These are phyloP conservation scores for Pichia sp. DNA, from an alignment of 1,139 yeast species.

Conservation along the genomic window DNA sequence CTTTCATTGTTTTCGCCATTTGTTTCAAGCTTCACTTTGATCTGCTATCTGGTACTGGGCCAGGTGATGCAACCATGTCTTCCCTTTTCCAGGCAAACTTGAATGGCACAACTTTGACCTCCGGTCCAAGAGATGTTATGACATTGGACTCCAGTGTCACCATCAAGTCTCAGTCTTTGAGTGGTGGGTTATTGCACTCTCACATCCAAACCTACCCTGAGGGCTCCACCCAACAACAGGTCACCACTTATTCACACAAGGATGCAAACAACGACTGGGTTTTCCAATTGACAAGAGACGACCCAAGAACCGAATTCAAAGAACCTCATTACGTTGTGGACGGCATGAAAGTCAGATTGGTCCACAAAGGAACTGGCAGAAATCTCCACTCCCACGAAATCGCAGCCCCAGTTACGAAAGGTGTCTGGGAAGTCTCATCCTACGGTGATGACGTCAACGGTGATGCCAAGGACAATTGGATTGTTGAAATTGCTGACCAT, in stretches of 20 bases:
- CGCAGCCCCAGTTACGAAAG: slow-evolving; percentile 70
- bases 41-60: slow-evolving; percentile 67
- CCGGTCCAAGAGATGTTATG: slow-evolving; percentile 87
- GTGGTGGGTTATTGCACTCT: slow-evolving; percentile 91
- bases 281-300: slow-evolving; percentile 68
- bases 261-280: slow-evolving; percentile 90
- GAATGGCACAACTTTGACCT: slow-evolving; percentile 69
- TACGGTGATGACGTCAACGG: slow-evolving; percentile 87
- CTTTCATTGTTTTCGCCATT: slow-evolving; percentile 56
- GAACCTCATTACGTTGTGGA: slow-evolving; percentile 57
- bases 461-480: slow-evolving; percentile 91
- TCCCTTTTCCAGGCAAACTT: slow-evolving; percentile 94
- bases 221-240: slow-evolving; percentile 95
- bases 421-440: slow-evolving; percentile 81
- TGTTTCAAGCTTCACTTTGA: slow-evolving; percentile 74
- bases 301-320: slow-evolving; percentile 50
- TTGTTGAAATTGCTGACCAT: slow-evolving; percentile 80
- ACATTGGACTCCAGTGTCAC: slow-evolving; percentile 74
- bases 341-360: slow-evolving; percentile 72
- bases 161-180: slow-evolving; percentile 82
- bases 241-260: slow-evolving; percentile 89
- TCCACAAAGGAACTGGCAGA: slow-evolving; percentile 80
- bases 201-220: slow-evolving; percentile 91
- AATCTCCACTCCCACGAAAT: slow-evolving; percentile 87
- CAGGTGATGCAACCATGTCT: slow-evolving; percentile 97